Evolutionary conservation across 2,329 filamentous ascomycete species (phyloP).

Genomic region (Epichloe sibirici): DNA sequence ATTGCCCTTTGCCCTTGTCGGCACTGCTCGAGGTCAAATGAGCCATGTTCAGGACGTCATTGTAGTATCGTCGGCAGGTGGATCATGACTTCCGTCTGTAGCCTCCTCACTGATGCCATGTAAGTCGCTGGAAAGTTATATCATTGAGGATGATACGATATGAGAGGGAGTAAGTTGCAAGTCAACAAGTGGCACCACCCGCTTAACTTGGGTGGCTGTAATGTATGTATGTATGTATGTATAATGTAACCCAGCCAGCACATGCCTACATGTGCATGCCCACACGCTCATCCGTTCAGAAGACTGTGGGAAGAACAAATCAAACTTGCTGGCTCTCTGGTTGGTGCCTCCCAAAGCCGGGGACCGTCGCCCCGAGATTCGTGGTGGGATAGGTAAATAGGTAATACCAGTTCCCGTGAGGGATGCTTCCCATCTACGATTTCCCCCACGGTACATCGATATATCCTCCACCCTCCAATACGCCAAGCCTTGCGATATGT

Average conservation of each 20-base stretch:
- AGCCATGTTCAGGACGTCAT: no score
- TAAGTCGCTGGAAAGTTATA: no score
- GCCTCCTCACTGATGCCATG: no score
- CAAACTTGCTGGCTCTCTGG: background rate
- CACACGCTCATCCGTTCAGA: background rate
- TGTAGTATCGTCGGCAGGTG: no score
- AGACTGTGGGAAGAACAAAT: background rate
- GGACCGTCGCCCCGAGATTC: background rate
- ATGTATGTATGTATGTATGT: background rate
- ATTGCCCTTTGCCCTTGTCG: background rate
- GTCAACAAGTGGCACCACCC: background rate
- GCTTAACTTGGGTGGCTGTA: background rate
- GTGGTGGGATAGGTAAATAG: no score
- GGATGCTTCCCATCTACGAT: no score
- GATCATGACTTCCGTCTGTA: no score
- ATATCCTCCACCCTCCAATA: background rate
- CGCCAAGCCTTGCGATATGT: background rate
- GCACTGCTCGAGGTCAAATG: background rate
- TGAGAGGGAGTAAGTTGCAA: background rate
- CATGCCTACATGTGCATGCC: background rate
- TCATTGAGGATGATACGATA: background rate
- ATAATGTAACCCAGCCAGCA: background rate
- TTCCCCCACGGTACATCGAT: no score
- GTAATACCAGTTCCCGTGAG: no score
- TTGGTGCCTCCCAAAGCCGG: background rate